Evolutionary conservation across 1,139 yeast species (phyloP).

Genomic region (Nematodospora anomalae): DNA sequence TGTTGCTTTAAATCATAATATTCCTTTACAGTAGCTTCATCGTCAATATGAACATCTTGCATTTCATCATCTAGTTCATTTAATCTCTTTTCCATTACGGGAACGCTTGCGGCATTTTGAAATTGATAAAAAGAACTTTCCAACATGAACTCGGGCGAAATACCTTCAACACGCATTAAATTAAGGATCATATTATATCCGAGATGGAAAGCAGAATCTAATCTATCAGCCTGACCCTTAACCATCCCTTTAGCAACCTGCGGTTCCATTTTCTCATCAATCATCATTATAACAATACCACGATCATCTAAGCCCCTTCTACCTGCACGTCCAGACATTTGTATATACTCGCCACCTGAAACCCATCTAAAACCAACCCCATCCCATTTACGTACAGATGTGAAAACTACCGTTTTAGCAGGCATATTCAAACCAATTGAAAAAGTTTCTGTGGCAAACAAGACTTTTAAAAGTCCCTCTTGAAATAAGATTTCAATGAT

Average conservation of each 20-base stretch:
- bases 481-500: slow-evolving; percentile 95
- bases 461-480: slow-evolving; percentile 90
- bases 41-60: slow-evolving; percentile 58
- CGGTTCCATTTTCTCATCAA: slow-evolving; percentile 99
- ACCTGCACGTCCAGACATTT: slow-evolving; percentile 99
- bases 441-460: slow-evolving; percentile 97
- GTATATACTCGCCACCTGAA: slow-evolving; percentile 98
- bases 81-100: slow-evolving; percentile 69
- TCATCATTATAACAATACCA: slow-evolving; percentile 98
- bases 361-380: slow-evolving; percentile 98
- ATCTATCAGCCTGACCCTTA: slow-evolving; percentile 94
- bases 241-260: slow-evolving; percentile 99
- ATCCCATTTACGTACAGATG: slow-evolving; percentile 97
- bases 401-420: slow-evolving; percentile 96
- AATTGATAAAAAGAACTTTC: slow-evolving; percentile 93
- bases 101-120: slow-evolving; percentile 90
- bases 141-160: slow-evolving; percentile 96
- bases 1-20: slow-evolving; percentile 81
- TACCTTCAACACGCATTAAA: slow-evolving; percentile 94
- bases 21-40: slow-evolving; percentile 71
- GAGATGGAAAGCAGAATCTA: slow-evolving; percentile 94
- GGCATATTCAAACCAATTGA: slow-evolving; percentile 99
- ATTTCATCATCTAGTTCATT: slow-evolving; percentile 51
- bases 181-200: slow-evolving; percentile 97
- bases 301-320: slow-evolving; percentile 99